Evolutionary conservation across 768 basidiomycete genomes (phyloP).

Genomic region (Amyloporia xantha): DNA sequence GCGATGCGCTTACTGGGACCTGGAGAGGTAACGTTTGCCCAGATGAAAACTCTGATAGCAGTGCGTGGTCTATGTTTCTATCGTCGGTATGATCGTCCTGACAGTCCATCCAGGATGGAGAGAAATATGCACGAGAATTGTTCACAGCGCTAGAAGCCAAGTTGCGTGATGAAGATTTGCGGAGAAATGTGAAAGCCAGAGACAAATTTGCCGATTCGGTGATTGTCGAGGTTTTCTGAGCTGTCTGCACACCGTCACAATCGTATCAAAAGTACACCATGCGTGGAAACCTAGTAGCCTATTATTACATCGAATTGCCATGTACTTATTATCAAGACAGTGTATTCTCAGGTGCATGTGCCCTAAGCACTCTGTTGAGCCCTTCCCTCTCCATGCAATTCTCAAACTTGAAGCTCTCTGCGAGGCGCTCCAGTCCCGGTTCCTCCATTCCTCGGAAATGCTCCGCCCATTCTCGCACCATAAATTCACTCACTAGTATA

Average conservation of each 20-base stretch:
- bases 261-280: not conserved
- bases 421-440: slow-evolving; percentile 62
- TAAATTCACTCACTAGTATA: slow-evolving; percentile 64
- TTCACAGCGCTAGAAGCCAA: slow-evolving; percentile 53
- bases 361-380: slow-evolving; percentile 32
- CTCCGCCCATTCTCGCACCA: slow-evolving; percentile 69
- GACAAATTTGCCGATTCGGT: slow-evolving; percentile 38
- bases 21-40: slow-evolving; percentile 45
- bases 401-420: slow-evolving; percentile 65
- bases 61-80: slow-evolving; percentile 29
- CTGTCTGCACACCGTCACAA: not conserved
- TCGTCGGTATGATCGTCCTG: not conserved
- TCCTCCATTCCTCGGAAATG: slow-evolving; percentile 54
- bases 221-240: no score
- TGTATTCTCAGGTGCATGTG: slow-evolving; percentile 15
- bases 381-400: slow-evolving; percentile 63
- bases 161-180: slow-evolving; percentile 56
- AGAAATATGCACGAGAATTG: slow-evolving; percentile 55
- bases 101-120: slow-evolving; percentile 44
- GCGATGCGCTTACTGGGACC: slow-evolving; percentile 59
- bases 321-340: no score
- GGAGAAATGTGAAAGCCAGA: slow-evolving; percentile 54
- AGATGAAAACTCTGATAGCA: slow-evolving; percentile 47
- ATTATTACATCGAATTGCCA: no score
- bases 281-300: not conserved